These are phyloP conservation scores for Rhamnella rubrinervis DNA, from an alignment of 331 rosid species.

Conservation along the genomic window DNA sequence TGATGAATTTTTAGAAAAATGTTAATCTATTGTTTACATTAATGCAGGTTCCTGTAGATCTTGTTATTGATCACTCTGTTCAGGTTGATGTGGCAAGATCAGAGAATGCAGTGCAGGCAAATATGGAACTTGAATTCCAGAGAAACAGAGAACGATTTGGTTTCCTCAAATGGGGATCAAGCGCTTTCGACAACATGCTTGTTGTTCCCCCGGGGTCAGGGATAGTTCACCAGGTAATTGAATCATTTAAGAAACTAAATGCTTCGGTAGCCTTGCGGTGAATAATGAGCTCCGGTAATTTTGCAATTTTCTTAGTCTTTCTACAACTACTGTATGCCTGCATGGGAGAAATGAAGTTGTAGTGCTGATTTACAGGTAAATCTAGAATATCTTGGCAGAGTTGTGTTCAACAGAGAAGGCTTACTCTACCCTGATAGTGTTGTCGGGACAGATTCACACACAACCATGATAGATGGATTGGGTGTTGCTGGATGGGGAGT, in stretches of 20 bases:
- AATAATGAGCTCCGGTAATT: not conserved
- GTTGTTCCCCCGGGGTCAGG: constrained; percentile 96
- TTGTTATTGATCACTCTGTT: constrained; percentile 94
- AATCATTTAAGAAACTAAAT: constrained; percentile 3
- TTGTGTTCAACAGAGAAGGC: constrained; percentile 74
- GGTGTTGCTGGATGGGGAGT: constrained; percentile 99
- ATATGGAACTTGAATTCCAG: constrained; percentile 80
- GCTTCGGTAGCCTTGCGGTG: not conserved
- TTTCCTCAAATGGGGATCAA: constrained; percentile 89
- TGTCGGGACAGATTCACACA: constrained; percentile 89
- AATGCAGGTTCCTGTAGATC: constrained; percentile 80
- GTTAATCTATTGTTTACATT: not conserved
- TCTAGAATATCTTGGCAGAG: constrained; percentile 86
- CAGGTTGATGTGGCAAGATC: constrained; percentile 91
- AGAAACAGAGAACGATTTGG: constrained; percentile 81
- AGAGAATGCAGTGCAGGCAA: constrained; percentile 79
- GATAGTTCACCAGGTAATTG: constrained; percentile 80
- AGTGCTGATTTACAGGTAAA: constrained; percentile 58
- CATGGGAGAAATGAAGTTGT: constrained; percentile 20
- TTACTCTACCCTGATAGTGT: constrained; percentile 85
- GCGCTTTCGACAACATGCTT: constrained; percentile 76
- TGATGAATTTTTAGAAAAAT: not conserved
- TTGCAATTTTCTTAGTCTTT: constrained; percentile 2
- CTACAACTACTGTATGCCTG: not conserved
- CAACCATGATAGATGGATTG: constrained; percentile 88